Conservation (phyloP, 2,329 filamentous ascomycete species). For the Epichloe bromicola region DNA sequence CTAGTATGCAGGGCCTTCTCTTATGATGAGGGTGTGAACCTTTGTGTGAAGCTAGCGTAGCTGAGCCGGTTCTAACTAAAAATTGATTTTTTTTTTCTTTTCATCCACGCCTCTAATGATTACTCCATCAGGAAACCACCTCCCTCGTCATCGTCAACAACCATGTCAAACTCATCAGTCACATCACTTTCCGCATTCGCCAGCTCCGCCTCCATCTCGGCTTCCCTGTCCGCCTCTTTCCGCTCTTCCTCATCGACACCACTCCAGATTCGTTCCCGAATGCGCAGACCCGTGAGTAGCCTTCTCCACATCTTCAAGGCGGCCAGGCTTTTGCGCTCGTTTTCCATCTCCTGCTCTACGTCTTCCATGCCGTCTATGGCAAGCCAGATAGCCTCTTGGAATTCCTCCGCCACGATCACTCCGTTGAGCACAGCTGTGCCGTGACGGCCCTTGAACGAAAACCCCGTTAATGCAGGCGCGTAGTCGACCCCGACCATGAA, state of each 20-base stretch:
- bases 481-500: constrained; percentile 69
- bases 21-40: too few species aligned
- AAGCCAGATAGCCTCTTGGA: constrained; percentile 56
- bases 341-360: constrained; percentile 48
- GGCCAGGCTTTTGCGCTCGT: constrained; percentile 59
- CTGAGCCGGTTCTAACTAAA: too few species aligned
- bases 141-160: constrained; percentile 28
- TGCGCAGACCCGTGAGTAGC: constrained; percentile 64
- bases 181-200: constrained; percentile 26
- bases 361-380: constrained; percentile 57
- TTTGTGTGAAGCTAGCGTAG: too few species aligned
- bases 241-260: constrained; percentile 37
- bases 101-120: not conserved
- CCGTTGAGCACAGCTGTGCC: constrained; percentile 76
- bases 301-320: constrained; percentile 54
- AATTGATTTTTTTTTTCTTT: too few species aligned
- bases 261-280: constrained; percentile 59
- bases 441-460: constrained; percentile 72
- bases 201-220: constrained; percentile 22
- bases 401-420: constrained; percentile 60
- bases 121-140: constrained; percentile 31
- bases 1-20: too few species aligned
- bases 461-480: constrained; percentile 80
- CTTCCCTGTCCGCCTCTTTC: constrained; percentile 23
- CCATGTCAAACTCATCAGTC: constrained; percentile 31